phyloP scores from a whole-genome alignment of 257 asterid genomes.

The Verbena officinalis region DNA sequence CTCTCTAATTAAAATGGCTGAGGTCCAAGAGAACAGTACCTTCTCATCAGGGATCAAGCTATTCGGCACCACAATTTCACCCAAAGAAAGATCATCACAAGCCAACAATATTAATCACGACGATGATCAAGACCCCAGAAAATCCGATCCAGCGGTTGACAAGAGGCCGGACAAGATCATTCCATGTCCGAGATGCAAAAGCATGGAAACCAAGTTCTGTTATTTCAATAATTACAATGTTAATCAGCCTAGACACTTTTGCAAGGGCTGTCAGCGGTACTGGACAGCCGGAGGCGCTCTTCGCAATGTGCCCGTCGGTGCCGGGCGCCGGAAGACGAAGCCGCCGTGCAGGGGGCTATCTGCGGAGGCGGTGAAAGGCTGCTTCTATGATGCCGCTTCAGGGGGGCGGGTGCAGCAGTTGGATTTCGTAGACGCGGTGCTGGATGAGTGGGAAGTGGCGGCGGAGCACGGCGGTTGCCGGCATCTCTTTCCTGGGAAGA shows the following conservation, averaged over 20 bases:
- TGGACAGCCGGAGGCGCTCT: conserved; percentile 96
- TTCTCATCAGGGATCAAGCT: conserved; percentile 62
- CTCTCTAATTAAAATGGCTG: conserved; percentile 40
- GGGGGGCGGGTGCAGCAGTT: conserved; percentile 39
- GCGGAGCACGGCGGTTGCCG: conserved; percentile 49
- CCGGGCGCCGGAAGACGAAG: conserved; percentile 81
- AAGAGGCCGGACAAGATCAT: conserved; percentile 82
- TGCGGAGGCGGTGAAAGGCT: conserved; percentile 47
- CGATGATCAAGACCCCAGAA: conserved; percentile 25
- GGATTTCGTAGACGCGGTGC: conserved; percentile 46
- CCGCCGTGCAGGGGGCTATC: conserved; percentile 51
- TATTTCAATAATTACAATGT: conserved; percentile 88
- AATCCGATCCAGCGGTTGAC: conserved; percentile 18
- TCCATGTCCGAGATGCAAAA: conserved; percentile 83
- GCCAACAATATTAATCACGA: background rate
- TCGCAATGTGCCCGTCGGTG: conserved; percentile 83
- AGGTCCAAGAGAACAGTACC: conserved; percentile 38
- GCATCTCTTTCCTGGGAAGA: conserved; percentile 59
- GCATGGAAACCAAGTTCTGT: conserved; percentile 87
- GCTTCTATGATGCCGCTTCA: conserved; percentile 31
- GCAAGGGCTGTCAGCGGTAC: conserved; percentile 82
- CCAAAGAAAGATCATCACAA: conserved; percentile 27
- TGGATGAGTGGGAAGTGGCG: conserved; percentile 51
- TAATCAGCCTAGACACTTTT: conserved; percentile 86
- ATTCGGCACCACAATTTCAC: conserved; percentile 68